phyloP scores from a whole-genome alignment of 768 basidiomycete genomes.

The Mycena haematopus region DNA sequence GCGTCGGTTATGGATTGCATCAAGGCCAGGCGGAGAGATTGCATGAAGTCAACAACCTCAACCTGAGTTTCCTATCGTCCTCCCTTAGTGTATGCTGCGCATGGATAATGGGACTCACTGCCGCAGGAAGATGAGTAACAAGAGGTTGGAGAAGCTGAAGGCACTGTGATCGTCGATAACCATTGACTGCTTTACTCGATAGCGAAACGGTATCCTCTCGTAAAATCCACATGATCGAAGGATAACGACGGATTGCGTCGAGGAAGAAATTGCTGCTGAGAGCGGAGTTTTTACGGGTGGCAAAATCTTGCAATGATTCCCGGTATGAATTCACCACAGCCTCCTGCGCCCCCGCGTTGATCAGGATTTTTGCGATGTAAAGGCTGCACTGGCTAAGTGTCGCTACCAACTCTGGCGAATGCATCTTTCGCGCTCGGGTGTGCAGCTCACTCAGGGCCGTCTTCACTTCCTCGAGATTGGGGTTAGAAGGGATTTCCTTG shows the following conservation, averaged over 20 bases:
- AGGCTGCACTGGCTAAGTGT: conserved; percentile 73
- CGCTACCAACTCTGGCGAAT: conserved; percentile 64
- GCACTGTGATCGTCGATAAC: conserved; percentile 76
- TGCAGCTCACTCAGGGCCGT: conserved; percentile 71
- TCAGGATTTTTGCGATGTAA: conserved; percentile 64
- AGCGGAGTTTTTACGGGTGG: conserved; percentile 80
- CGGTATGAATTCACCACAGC: conserved; percentile 62
- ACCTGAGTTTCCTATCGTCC: conserved; percentile 37
- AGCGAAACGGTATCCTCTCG: conserved; percentile 64
- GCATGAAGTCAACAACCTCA: conserved; percentile 59
- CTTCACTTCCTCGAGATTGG: conserved; percentile 50
- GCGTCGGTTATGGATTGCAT: conserved; percentile 55
- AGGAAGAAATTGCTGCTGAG: conserved; percentile 78
- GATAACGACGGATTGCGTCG: conserved; percentile 75
- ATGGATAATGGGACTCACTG: conserved; percentile 44
- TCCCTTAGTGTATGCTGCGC: conserved; percentile 8
- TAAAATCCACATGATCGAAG: conserved; percentile 68
- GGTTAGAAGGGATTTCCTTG: conserved; percentile 65
- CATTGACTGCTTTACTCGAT: conserved; percentile 68
- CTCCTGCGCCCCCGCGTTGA: conserved; percentile 50
- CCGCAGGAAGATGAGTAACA: conserved; percentile 56
- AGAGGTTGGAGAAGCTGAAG: conserved; percentile 76
- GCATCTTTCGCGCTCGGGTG: conserved; percentile 68
- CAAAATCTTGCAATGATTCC: conserved; percentile 74
- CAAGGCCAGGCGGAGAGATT: conserved; percentile 53